Base-by-base conservation (phyloP, 1,284 basidiomycete genomes). In the Marasmius fiardii region DNA sequence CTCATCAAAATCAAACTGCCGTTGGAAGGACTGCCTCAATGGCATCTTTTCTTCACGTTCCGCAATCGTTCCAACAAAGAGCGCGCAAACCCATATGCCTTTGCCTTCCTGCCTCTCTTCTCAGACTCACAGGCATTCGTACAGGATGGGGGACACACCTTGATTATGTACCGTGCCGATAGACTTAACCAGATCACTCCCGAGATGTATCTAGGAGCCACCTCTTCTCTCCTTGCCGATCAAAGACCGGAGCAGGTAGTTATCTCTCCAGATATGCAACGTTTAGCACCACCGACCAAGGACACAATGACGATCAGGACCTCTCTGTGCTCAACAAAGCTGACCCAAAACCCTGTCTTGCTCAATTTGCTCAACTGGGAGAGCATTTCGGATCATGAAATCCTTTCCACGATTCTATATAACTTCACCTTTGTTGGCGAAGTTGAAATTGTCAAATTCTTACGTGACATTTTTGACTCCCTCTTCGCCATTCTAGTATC, bases 41-140 rank as follows among this genome's bases (percentile, higher is more conserved):
- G 91, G 81, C 96, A 98, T 66, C 73, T 99, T 12, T 98, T 95
- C 78, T 93, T 98, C 73, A 93, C 92, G 0, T 95, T 98, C 72
- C 85, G 92, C 21, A 89, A 94, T 63, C 88, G 95, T 20, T 79
- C 75, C 53, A 79, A 79, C 12, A 74, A 74, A 58, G 82, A 80
- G 58, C 80, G 80, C 34, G 60, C 65, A 12, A 69, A 67, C 39
- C 90, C 94, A 0, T 98, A 96, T 64, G 96, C 95, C 0, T 96
- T 98, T 65, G 93, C 88, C 1, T 98, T 91, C 67, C 82, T 97
- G 41, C 96, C 95, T 0, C 77, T 99, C 2, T 92, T 94, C 64
- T 86, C 87, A 0, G 83, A 90, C 53, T 78, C 84, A 21, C 80
- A 83, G 18, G 85, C 92, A 2, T 95, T 95, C 70, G 77, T 98